Conservation (phyloP, 495 filamentous ascomycete species). For the Penicillium psychrofluorescens region DNA sequence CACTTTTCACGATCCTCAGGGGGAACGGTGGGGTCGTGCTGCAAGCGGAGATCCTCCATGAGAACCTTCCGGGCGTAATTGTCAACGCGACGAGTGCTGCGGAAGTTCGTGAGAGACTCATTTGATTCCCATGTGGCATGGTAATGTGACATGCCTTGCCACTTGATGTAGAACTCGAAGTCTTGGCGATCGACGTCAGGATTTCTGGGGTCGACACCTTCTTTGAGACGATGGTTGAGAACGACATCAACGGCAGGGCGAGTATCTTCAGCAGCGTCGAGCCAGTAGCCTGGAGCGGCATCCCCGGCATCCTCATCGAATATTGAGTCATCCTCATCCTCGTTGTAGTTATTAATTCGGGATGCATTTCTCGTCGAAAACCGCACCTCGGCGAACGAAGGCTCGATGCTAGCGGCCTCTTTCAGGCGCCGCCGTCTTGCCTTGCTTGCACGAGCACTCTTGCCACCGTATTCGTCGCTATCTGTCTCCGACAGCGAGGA, state of each 20-base stretch:
- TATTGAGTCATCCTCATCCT: conserved; percentile 69
- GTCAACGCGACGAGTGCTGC: conserved; percentile 78
- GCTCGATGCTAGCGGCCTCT: conserved; percentile 53
- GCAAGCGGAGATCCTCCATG: conserved; percentile 62
- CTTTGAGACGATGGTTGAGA: conserved; percentile 73
- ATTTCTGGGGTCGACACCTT: conserved; percentile 52
- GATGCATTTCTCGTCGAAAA: conserved; percentile 86
- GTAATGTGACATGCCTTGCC: conserved; percentile 89
- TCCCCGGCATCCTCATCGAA: conserved; percentile 62
- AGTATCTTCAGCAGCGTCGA: conserved; percentile 59
- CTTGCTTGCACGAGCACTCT: conserved; percentile 61
- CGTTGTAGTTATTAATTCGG: conserved; percentile 80
- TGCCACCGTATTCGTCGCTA: conserved; percentile 67
- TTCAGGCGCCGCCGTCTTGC: conserved; percentile 59
- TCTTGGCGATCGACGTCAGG: conserved; percentile 62
- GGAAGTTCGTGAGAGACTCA: conserved; percentile 56
- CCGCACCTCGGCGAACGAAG: conserved; percentile 64
- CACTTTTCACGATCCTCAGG: conserved; percentile 88
- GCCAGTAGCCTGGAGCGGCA: conserved; percentile 56
- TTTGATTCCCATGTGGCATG: conserved; percentile 91
- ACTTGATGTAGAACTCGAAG: conserved; percentile 95
- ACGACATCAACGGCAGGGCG: conserved; percentile 81
- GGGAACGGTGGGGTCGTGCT: conserved; percentile 60
- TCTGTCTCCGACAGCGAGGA: conserved; percentile 38
- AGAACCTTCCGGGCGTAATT: conserved; percentile 87